phyloP scores from a whole-genome alignment of 768 basidiomycete species.

The Cystofilobasidium macerans region DNA sequence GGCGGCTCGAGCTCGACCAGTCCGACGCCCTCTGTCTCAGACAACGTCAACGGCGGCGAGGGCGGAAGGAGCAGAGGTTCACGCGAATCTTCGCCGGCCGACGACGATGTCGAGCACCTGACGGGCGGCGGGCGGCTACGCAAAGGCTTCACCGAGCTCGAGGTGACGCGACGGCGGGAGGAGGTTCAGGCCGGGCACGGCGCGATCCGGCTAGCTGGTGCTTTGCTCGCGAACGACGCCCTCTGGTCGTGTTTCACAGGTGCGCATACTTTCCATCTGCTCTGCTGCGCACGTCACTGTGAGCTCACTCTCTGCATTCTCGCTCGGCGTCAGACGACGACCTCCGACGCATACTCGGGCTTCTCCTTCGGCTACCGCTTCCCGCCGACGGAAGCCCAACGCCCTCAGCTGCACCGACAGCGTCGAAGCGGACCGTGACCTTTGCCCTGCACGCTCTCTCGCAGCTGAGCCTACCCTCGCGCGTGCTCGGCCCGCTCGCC shows the following conservation, averaged over 20 bases:
- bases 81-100: background rate
- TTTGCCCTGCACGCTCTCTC: slow-evolving; percentile 21
- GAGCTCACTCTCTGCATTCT: background rate
- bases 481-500: slow-evolving; percentile 12
- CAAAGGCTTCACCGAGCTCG: slow-evolving; percentile 21
- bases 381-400: slow-evolving; percentile 1
- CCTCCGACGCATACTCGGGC: slow-evolving; percentile 3
- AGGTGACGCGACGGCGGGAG: slow-evolving; percentile 22
- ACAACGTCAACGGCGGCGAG: too few relatives aligned
- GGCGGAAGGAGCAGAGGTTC: background rate
- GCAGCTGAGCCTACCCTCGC: slow-evolving; percentile 11
- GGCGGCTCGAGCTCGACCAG: too few relatives aligned
- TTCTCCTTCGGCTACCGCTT: slow-evolving; percentile 15
- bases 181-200: slow-evolving; percentile 20
- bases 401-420: background rate
- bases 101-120: background rate
- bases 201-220: slow-evolving; percentile 9
- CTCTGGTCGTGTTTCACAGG: slow-evolving; percentile 20
- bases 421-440: slow-evolving; percentile 22
- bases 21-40: background rate
- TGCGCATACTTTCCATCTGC: background rate
- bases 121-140: background rate
- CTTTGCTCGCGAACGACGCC: background rate
- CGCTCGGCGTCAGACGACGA: slow-evolving; percentile 9
- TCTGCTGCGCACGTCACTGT: too few relatives aligned